Conservation (phyloP, 2,329 filamentous ascomycete genomes). For the Verticillium zaregamsianum region DNA sequence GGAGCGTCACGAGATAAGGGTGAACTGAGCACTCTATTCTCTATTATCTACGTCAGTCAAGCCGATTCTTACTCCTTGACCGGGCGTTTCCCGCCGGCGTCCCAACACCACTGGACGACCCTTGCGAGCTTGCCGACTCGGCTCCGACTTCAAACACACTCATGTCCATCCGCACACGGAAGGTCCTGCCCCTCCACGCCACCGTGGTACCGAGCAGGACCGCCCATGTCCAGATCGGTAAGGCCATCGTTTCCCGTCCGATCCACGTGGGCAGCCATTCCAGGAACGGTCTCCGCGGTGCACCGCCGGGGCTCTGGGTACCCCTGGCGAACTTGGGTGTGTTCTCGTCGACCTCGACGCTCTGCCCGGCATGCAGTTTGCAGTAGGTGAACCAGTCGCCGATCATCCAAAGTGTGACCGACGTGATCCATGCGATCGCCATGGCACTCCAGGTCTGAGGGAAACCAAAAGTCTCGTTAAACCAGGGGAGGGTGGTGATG, state of each 20-base stretch:
- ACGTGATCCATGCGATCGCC: conserved; percentile 58
- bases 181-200: conserved; percentile 78
- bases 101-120: background rate
- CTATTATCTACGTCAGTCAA: background rate
- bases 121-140: background rate
- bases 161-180: conserved; percentile 80
- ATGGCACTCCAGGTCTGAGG: conserved; percentile 67
- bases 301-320: conserved; percentile 27
- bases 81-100: background rate
- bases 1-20: too few relatives aligned
- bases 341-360: conserved; percentile 65
- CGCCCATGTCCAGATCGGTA: conserved; percentile 88
- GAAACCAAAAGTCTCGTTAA: conserved; percentile 47
- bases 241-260: conserved; percentile 73
- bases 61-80: conserved; percentile 1
- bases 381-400: conserved; percentile 72
- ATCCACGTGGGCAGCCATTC: conserved; percentile 83
- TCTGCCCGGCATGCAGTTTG: conserved; percentile 68
- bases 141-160: conserved; percentile 54
- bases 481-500: conserved; percentile 66
- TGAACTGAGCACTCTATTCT: too few relatives aligned
- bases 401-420: conserved; percentile 66
- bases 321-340: conserved; percentile 70
- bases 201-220: conserved; percentile 86
- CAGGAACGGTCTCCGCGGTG: conserved; percentile 51